Conservation (phyloP, 1,284 basidiomycete species). For the Salmacisia buchloeana region DNA sequence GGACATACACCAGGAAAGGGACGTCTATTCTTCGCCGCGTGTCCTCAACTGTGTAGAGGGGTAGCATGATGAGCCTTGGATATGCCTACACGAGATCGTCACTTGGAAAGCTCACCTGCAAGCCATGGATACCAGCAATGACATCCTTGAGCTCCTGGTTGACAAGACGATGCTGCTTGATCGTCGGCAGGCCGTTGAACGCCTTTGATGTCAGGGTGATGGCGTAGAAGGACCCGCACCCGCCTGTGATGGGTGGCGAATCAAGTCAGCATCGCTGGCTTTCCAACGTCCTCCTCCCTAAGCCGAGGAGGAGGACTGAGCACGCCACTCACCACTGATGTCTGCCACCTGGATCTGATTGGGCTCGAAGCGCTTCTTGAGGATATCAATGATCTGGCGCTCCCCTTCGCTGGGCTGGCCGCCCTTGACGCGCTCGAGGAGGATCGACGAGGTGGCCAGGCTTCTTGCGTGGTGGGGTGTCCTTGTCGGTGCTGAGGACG, state of each 20-base stretch:
- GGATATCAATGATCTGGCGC: slow-evolving; percentile 65
- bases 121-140: slow-evolving; percentile 83
- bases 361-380: slow-evolving; percentile 68
- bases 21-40: slow-evolving; percentile 20
- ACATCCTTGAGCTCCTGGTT: slow-evolving; percentile 81
- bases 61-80: neutral
- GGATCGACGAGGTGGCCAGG: too few species aligned
- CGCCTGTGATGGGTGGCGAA: slow-evolving; percentile 54
- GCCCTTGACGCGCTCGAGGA: neutral
- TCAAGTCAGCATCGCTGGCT: slow-evolving; percentile 4
- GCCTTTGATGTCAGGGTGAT: slow-evolving; percentile 76
- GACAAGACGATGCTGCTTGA: slow-evolving; percentile 92
- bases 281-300: neutral
- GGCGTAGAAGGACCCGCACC: slow-evolving; percentile 92
- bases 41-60: slow-evolving; percentile 17
- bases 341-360: slow-evolving; percentile 42
- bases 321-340: slow-evolving; percentile 55
- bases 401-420: slow-evolving; percentile 56
- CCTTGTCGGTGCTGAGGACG: too few species aligned
- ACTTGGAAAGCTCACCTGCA: slow-evolving; percentile 65
- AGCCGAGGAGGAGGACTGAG: too few species aligned
- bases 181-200: slow-evolving; percentile 77
- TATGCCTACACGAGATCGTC: too few species aligned
- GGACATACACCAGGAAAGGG: too few species aligned
- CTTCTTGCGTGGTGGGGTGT: too few species aligned